Conservation (phyloP, 169 alveolate genomes). For the Eimeria tenella region DNA sequence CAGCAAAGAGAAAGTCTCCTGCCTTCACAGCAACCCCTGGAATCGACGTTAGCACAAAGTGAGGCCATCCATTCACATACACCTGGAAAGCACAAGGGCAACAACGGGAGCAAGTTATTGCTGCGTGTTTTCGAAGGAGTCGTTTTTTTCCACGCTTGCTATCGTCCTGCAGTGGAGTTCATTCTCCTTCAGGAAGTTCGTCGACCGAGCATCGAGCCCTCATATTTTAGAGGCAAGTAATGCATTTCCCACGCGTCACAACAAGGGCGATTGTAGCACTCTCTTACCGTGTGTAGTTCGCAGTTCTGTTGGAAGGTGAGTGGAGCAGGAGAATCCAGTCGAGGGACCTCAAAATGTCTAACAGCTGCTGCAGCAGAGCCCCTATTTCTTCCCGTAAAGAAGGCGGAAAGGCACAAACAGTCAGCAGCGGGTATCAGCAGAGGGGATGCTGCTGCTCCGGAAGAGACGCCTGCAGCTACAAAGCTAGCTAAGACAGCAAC, state of each 20-base stretch:
- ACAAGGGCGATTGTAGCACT: too few species aligned
- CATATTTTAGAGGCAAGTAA: too few species aligned
- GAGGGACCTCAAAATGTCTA: slow-evolving; percentile 74
- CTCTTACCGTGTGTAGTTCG: slow-evolving; percentile 72
- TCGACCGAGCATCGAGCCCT: too few species aligned
- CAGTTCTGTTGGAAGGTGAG: slow-evolving; percentile 75
- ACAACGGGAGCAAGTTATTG: background rate
- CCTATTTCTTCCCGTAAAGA: background rate
- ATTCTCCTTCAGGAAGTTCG: too few species aligned
- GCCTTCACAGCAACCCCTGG: slow-evolving; percentile 68
- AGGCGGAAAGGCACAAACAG: slow-evolving; percentile 22
- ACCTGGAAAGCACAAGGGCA: slow-evolving; percentile 50
- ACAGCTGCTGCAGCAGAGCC: slow-evolving; percentile 48
- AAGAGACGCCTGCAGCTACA: slow-evolving; percentile 26
- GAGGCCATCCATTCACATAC: slow-evolving; percentile 78
- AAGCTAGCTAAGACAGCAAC: slow-evolving; percentile 28
- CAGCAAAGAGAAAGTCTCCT: slow-evolving; percentile 74
- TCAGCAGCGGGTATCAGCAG: slow-evolving; percentile 48
- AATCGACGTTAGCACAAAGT: slow-evolving; percentile 68
- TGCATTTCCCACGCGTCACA: background rate
- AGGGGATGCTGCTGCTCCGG: slow-evolving; percentile 35
- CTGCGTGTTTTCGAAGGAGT: background rate
- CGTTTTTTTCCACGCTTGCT: too few species aligned
- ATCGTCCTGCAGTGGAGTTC: too few species aligned
- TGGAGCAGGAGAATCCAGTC: slow-evolving; percentile 67